These are phyloP conservation scores for Penicillium sp. DNA, from an alignment of 2,329 filamentous ascomycete species.

Conservation along the genomic window DNA sequence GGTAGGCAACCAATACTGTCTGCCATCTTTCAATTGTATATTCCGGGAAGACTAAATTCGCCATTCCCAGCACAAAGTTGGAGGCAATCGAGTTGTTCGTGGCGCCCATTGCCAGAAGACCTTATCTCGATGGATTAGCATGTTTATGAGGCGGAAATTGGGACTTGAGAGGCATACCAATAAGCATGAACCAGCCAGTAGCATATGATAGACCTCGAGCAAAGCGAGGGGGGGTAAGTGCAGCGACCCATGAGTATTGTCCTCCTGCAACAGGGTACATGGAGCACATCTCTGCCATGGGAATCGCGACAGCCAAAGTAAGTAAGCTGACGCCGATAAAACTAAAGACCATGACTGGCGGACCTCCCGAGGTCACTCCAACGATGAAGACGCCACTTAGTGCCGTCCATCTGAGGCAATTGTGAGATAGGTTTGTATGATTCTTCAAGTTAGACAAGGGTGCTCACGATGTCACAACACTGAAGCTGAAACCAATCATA, in stretches of 20 bases:
- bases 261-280: conserved; percentile 60
- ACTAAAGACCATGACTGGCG: conserved; percentile 61
- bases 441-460: background rate
- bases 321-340: conserved; percentile 57
- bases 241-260: conserved; percentile 61
- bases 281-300: conserved; percentile 62
- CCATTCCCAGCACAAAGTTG: conserved; percentile 59
- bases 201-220: conserved; percentile 49
- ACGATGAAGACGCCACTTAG: conserved; percentile 59
- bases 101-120: conserved; percentile 56
- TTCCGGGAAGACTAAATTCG: conserved; percentile 54
- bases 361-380: conserved; percentile 58
- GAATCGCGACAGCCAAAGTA: conserved; percentile 57
- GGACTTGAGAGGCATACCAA: conserved; percentile 32
- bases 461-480: conserved; percentile 57
- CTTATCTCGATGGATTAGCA: conserved; percentile 21
- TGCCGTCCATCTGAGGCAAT: conserved; percentile 53
- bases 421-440: conserved; percentile 4
- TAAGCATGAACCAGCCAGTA: conserved; percentile 54
- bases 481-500: conserved; percentile 63
- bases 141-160: background rate
- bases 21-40: conserved; percentile 61
- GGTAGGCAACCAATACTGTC: conserved; percentile 56
- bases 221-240: conserved; percentile 54
- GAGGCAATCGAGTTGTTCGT: conserved; percentile 58